These are phyloP conservation scores for Leccinum pellstonianum DNA, from an alignment of 768 basidiomycete genomes.

Conservation along the genomic window DNA sequence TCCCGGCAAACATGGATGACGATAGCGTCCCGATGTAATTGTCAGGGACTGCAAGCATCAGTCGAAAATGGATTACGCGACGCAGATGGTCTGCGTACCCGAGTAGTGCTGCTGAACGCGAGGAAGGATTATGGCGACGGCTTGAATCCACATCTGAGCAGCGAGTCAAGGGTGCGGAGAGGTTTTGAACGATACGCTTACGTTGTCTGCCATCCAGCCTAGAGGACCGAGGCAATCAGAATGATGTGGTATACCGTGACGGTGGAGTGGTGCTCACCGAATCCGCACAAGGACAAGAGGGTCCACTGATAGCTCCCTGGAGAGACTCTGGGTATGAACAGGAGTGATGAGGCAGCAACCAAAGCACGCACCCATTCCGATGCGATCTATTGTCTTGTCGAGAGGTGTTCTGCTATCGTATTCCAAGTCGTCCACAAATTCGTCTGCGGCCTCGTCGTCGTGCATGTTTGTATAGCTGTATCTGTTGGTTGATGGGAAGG, in stretches of 20 bases:
- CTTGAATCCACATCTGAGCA: constrained; percentile 89
- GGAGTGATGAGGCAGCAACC: background rate
- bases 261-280: constrained; percentile 55
- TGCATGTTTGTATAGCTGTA: constrained; percentile 42
- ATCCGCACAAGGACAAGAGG: constrained; percentile 79
- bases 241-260: background rate
- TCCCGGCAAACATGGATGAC: constrained; percentile 90
- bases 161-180: constrained; percentile 26
- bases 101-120: constrained; percentile 88
- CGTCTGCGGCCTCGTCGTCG: constrained; percentile 31
- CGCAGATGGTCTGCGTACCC: constrained; percentile 41
- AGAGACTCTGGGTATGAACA: background rate
- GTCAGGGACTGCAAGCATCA: constrained; percentile 56
- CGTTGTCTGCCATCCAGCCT: constrained; percentile 96
- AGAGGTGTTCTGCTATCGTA: constrained; percentile 57
- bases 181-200: constrained; percentile 34
- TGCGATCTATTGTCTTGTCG: constrained; percentile 85
- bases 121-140: constrained; percentile 91
- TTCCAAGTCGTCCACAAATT: constrained; percentile 21
- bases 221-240: constrained; percentile 1
- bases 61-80: constrained; percentile 16
- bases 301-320: constrained; percentile 79
- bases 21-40: constrained; percentile 78
- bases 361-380: constrained; percentile 73
- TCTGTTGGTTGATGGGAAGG: constrained; percentile 28